Evolutionary conservation across 148 eudicot species (phyloP), one percentile per base, ranked within the genome.

Genomic region (Camellia granthamiana): DNA sequence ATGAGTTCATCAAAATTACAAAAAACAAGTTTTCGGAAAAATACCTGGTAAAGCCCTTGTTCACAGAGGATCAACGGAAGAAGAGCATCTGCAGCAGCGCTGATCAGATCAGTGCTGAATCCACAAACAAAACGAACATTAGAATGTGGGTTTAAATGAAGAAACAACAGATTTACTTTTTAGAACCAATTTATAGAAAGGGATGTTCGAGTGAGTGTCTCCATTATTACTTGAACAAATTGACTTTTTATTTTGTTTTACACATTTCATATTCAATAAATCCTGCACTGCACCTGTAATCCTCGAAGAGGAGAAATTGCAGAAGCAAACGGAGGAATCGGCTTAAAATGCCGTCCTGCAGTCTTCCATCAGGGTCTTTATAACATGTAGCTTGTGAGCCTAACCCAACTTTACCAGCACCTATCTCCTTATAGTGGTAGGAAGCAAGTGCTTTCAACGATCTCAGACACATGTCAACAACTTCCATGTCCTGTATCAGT

Each of bases 61-160:
- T 96, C 99, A 80, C 98, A 92, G 59, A 96, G 93, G 84, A 96
- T 93, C 82, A 96, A 77, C 0, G 98, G 98, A 82, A 96, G 90
- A 51, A 96, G 90, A 82, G 98, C 99, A 89, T 93, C 98, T 15
- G 99, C 99, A 41, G 98, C 95, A 82, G 92, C 88, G 81, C 98
- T 88, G 80, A 94, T 91, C 60, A 93, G 89, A 86, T 96, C 99
- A 69, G 88, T 84, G 83, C 99, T 96, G 85, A n/a, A 77, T 75
- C 73, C 64, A 66, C 67, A 74, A 79, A 84, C 3, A 69, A 78
- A 55, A 61, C 16, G 72, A 65, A n/a, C 43, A 70, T 80, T 46
- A 74, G 10, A 77, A 71, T 42, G 16, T 52, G 21, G 18, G 16
- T 69, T 42, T 19, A 66, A 77, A 49, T 41, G 41, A 52, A 49